Conservation (phyloP, 768 basidiomycete genomes). For the Coprinopsis marcescibilis region DNA sequence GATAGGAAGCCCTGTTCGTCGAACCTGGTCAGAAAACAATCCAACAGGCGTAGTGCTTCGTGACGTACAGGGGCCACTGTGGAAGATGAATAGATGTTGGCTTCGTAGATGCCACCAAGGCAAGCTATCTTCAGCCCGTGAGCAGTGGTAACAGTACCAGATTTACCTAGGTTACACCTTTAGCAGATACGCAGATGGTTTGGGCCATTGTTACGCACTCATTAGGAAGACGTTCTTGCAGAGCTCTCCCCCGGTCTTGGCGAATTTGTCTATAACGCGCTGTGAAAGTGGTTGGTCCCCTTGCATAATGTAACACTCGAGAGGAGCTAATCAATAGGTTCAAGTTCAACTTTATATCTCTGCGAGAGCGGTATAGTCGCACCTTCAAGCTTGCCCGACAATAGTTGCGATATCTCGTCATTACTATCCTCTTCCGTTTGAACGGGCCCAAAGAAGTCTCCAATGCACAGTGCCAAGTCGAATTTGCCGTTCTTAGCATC, state of each 20-base stretch:
- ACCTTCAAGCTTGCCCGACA: conserved; percentile 69
- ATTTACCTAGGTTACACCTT: conserved; percentile 55
- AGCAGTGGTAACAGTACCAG: conserved; percentile 71
- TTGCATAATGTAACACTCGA: conserved; percentile 92
- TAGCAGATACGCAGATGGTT: conserved; percentile 7
- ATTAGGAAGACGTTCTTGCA: conserved; percentile 80
- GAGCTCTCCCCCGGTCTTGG: conserved; percentile 72
- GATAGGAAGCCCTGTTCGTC: conserved; percentile 61
- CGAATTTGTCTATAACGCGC: conserved; percentile 67
- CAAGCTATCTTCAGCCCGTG: conserved; percentile 82
- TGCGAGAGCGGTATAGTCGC: conserved; percentile 14
- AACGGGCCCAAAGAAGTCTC: conserved; percentile 80
- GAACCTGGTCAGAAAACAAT: conserved; percentile 6
- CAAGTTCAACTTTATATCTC: conserved; percentile 6
- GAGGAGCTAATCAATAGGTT: conserved; percentile 61
- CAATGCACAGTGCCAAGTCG: conserved; percentile 71
- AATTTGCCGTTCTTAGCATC: conserved; percentile 93
- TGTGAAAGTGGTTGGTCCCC: conserved; percentile 73
- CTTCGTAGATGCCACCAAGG: conserved; percentile 72
- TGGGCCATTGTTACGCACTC: conserved; percentile 47
- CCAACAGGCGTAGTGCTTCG: not conserved
- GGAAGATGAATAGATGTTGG: conserved; percentile 49
- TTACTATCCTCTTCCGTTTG: conserved; percentile 23
- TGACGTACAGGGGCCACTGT: conserved; percentile 59
- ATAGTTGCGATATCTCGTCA: conserved; percentile 51